These are phyloP conservation scores for Acanthamoeba sp. DNA, from an alignment of 208 protist species.

Conservation along the genomic window DNA sequence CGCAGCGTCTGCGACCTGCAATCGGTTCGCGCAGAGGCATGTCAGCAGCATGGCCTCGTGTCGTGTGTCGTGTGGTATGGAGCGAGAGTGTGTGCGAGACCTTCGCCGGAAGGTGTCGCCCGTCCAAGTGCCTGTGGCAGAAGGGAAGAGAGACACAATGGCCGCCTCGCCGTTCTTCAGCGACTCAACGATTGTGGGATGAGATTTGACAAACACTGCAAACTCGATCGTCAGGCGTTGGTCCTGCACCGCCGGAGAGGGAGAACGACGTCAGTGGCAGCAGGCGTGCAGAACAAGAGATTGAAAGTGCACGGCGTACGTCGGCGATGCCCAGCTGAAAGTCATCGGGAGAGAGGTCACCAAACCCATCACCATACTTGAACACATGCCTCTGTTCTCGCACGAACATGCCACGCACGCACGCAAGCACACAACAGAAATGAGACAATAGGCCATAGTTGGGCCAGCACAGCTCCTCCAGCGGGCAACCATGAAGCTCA, in stretches of 20 bases:
- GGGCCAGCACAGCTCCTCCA: too few relatives aligned
- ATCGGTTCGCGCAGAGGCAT: neutral
- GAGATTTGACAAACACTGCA: slow-evolving; percentile 13
- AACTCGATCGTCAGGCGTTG: slow-evolving; percentile 27
- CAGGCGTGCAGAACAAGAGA: neutral
- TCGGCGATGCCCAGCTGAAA: slow-evolving; percentile 7
- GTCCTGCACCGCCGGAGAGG: neutral
- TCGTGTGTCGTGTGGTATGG: neutral
- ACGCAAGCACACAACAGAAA: too few relatives aligned
- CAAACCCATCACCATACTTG: neutral
- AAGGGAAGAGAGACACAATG: neutral
- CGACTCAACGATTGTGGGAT: neutral
- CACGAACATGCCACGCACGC: neutral
- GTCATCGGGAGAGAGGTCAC: neutral
- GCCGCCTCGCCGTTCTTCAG: neutral
- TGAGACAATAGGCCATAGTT: too few relatives aligned
- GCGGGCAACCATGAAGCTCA: too few relatives aligned
- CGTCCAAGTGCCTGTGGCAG: neutral
- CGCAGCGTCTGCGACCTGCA: slow-evolving; percentile 14
- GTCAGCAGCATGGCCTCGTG: neutral
- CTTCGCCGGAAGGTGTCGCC: neutral
- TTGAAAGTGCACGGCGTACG: neutral
- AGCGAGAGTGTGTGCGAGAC: neutral
- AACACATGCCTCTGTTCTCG: neutral
- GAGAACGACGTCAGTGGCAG: neutral